Evolutionary conservation across 192 early-diverging fungal species (phyloP).

Genomic region (Geranomyces variabilis): DNA sequence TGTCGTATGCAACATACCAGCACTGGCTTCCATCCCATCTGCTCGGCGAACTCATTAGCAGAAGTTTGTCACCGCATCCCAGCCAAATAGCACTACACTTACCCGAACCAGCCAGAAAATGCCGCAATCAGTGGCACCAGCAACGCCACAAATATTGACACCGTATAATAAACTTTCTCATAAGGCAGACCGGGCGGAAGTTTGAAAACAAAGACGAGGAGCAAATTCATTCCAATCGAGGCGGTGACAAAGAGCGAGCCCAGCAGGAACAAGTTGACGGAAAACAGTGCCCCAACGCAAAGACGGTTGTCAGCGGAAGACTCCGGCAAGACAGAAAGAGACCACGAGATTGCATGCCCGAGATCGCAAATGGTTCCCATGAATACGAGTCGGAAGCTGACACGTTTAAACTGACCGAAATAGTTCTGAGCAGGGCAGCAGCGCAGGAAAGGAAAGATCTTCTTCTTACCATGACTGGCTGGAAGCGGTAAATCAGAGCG

Average conservation of each 20-base stretch:
- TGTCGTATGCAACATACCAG: conserved; percentile 10
- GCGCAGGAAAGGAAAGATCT: neutral
- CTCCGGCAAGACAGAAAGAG: conserved; percentile 18
- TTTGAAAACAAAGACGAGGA: conserved; percentile 31
- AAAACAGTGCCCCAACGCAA: conserved; percentile 23
- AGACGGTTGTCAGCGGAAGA: neutral
- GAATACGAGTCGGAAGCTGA: conserved; percentile 19
- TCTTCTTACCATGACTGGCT: neutral
- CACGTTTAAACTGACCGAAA: conserved; percentile 15
- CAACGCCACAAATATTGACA: conserved; percentile 6
- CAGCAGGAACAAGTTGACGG: conserved; percentile 18
- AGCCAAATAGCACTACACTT: too few species aligned
- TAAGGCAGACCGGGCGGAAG: neutral
- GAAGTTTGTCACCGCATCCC: too few species aligned
- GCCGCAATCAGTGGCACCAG: conserved; percentile 18
- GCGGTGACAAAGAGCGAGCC: conserved; percentile 19
- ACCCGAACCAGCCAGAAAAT: conserved; percentile 5
- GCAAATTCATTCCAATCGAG: conserved; percentile 25
- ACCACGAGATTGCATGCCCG: neutral
- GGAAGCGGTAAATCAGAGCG: neutral
- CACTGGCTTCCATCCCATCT: conserved; percentile 30
- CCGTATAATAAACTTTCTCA: conserved; percentile 20
- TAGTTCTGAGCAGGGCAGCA: neutral
- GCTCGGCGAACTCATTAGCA: too few species aligned
- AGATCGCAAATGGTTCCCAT: conserved; percentile 13